A percentile compares a stretch with the other conserved stretches of the same genome.
These are phyloP conservation scores for Helicostylum pulchrum DNA, from an alignment of 192 early-diverging fungal genomes.

Conservation along the genomic window DNA sequence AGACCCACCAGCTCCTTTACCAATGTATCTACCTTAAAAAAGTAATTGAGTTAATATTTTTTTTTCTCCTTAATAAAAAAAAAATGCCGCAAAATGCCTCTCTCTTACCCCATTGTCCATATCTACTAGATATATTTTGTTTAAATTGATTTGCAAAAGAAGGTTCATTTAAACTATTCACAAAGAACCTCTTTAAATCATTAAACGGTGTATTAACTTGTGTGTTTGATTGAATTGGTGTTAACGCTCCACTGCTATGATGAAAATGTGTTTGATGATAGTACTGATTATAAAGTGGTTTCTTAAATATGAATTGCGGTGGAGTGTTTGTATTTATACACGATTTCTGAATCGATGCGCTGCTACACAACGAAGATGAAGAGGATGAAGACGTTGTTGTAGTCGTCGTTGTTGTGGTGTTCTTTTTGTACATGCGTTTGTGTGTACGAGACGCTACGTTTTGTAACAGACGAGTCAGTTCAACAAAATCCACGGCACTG, in stretches of 20 bases:
- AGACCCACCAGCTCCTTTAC: conserved; percentile 70
- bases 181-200: conserved; percentile 30
- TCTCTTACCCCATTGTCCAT: conserved; percentile 36
- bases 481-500: conserved; percentile 3
- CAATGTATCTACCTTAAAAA: conserved; percentile 40
- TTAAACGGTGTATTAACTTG: too few species aligned
- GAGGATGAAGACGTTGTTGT: neutral
- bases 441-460: neutral
- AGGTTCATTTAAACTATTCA: neutral
- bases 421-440: too few species aligned
- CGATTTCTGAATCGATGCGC: neutral
- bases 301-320: conserved; percentile 19
- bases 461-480: conserved; percentile 7
- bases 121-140: conserved; percentile 26
- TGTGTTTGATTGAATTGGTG: neutral
- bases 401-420: too few species aligned
- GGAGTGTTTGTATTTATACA: conserved; percentile 1
- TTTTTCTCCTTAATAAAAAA: conserved; percentile 4
- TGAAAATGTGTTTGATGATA: conserved; percentile 35
- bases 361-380: neutral
- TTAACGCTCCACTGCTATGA: conserved; percentile 1
- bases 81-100: conserved; percentile 19
- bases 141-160: conserved; percentile 14
- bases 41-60: conserved; percentile 12
- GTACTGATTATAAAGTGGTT: conserved; percentile 26